These are phyloP conservation scores for Xylaria curta DNA, from an alignment of 495 filamentous ascomycete species.

Conservation along the genomic window DNA sequence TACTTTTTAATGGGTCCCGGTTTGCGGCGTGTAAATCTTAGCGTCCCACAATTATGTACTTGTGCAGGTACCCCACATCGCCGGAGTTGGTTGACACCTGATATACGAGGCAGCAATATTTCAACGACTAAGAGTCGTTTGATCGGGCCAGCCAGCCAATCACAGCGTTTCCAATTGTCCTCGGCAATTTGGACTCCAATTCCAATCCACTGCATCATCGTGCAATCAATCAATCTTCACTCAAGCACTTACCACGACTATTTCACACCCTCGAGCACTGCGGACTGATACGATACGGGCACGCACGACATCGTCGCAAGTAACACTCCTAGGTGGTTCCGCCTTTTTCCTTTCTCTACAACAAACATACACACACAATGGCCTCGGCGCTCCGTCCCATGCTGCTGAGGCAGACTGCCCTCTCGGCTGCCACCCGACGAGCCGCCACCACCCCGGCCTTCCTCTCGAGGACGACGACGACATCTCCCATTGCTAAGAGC, in stretches of 20 bases:
- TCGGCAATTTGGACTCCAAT: conserved; percentile 24
- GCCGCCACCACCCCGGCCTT: conserved; percentile 31
- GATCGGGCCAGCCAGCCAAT: conserved; percentile 22
- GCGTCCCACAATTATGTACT: no score
- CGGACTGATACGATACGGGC: conserved; percentile 5
- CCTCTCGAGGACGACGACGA: conserved; percentile 39
- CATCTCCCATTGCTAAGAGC: conserved; percentile 43
- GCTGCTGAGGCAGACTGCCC: conserved; percentile 58
- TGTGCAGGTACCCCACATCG: neutral
- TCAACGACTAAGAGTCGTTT: neutral
- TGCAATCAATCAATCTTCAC: conserved; percentile 7
- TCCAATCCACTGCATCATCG: conserved; percentile 21
- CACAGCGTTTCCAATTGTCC: conserved; percentile 27
- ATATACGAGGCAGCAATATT: neutral
- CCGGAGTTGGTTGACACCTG: neutral
- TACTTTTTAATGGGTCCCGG: conserved; percentile 10
- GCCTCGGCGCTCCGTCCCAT: conserved; percentile 61
- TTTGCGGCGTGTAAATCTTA: neutral
- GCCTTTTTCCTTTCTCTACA: neutral
- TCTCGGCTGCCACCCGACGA: conserved; percentile 43
- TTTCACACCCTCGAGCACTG: conserved; percentile 23
- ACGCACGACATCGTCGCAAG: conserved; percentile 9
- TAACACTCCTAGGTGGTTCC: conserved; percentile 7
- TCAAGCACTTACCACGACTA: neutral
- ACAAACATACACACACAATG: conserved; percentile 43